phyloP scores from a whole-genome alignment of 1,139 yeast genomes.

The Nakaseomyces delphensis region DNA sequence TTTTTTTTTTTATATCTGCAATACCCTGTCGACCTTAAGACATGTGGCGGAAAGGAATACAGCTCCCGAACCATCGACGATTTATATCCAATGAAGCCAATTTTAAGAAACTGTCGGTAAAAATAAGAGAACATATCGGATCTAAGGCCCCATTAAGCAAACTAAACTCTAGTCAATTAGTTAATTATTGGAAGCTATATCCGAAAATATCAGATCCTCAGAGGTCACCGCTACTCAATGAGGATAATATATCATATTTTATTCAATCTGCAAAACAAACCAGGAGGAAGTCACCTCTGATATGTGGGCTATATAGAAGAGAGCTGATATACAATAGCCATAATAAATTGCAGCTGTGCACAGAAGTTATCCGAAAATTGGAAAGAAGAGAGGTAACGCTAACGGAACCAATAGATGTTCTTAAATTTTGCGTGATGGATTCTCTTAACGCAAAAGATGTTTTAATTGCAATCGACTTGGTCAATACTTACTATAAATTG shows the following conservation, averaged over 20 bases:
- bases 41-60: too few relatives aligned
- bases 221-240: constrained; percentile 5
- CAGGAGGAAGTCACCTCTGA: constrained; percentile 12
- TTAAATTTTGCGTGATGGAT: constrained; percentile 17
- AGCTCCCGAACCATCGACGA: not conserved
- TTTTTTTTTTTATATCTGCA: too few relatives aligned
- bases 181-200: constrained; percentile 1
- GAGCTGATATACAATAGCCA: constrained; percentile 15
- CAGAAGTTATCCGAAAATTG: constrained; percentile 3
- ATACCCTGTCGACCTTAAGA: too few relatives aligned
- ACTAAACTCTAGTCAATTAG: not conserved
- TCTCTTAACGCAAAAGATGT: constrained; percentile 15
- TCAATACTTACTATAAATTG: constrained; percentile 14
- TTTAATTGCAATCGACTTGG: constrained; percentile 19
- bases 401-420: constrained; percentile 9
- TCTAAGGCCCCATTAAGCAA: not conserved
- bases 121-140: not conserved
- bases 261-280: constrained; percentile 6
- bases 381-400: not conserved
- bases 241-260: constrained; percentile 6
- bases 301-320: constrained; percentile 17
- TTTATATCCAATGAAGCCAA: not conserved
- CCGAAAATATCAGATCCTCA: not conserved
- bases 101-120: not conserved
- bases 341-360: constrained; percentile 6